phyloP scores from a whole-genome alignment of 140 eudicot genomes.

The Oenanthe javanica region DNA sequence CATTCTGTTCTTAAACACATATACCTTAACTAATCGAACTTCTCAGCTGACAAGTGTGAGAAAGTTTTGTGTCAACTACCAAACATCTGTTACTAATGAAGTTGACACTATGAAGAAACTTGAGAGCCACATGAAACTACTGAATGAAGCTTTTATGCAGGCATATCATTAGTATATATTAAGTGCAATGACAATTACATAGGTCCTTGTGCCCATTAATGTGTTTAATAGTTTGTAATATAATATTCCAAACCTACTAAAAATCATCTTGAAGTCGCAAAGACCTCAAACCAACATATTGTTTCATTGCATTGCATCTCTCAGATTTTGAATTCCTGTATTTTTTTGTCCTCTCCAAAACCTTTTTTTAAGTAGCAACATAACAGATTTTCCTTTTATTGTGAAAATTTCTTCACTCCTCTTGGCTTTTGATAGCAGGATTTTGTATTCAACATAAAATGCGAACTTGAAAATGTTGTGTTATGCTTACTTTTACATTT shows the following conservation, averaged over 20 bases:
- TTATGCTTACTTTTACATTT: background rate
- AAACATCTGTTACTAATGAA: background rate
- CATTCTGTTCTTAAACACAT: background rate
- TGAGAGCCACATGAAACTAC: background rate
- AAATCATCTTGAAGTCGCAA: background rate
- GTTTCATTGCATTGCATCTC: background rate
- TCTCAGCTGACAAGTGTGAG: background rate
- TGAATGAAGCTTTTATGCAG: background rate
- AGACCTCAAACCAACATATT: background rate
- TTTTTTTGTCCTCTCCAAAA: background rate
- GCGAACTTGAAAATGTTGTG: background rate
- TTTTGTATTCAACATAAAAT: background rate
- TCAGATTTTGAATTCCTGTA: background rate
- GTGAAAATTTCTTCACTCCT: background rate
- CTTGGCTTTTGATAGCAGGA: background rate
- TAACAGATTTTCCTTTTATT: background rate
- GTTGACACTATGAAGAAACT: background rate
- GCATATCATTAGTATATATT: background rate
- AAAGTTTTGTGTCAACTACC: background rate
- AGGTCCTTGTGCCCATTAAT: background rate
- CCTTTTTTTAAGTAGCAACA: background rate
- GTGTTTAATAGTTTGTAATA: background rate
- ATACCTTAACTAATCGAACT: background rate
- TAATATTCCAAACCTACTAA: background rate
- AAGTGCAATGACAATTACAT: background rate